Evolutionary conservation across 768 basidiomycete species (phyloP), one percentile per base, ranked within the genome.

Genomic region (Tricholoma matsutake): DNA sequence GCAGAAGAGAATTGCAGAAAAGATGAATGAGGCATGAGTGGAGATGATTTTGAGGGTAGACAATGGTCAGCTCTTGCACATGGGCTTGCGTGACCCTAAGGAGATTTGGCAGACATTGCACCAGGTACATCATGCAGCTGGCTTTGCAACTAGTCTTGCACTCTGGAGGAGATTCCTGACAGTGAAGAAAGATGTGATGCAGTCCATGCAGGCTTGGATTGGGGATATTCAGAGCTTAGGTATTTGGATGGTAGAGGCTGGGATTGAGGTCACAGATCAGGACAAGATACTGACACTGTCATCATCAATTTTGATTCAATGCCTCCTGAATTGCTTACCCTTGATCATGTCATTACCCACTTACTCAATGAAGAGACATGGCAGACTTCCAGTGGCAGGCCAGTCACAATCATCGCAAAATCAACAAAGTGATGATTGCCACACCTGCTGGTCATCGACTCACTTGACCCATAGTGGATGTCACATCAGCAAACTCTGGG

Each of bases 11-110:
- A 39, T 54, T n/a, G 63, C 45, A 11, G 37, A 39, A 56, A 70
- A 71, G 66, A 70, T 68, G 64, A 64, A 52, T 9, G 65, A 71
- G 61, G 69, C 71, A 0, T 45, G 66, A 8, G 68, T 69, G 1
- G 64, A 71, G 62, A 66, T 74, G 51, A 64, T 74, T 43, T 57
- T 71, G 39, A 53, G 63, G 18, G 70, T 72, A 13, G 68, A 72
- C 3, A 64, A 63, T 43, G 56, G 58, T 20, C 72, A 73, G 61
- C 60, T 73, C 28, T 32, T 9, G 32, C 32, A 32, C 32, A 32
- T 32, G 32, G 32, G 32, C 32, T 32, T 9, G 32, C 32, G 9
- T 32, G 37, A 39, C 37, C 37, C 37, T 9, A 39, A 6, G 37
- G 37, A 39, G 37, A 16, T 39, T 39, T 39, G 37, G 37, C 37